These are phyloP conservation scores for Phialemoniopsis sp. DNA, from an alignment of 2,329 filamentous ascomycete species.

Conservation along the genomic window DNA sequence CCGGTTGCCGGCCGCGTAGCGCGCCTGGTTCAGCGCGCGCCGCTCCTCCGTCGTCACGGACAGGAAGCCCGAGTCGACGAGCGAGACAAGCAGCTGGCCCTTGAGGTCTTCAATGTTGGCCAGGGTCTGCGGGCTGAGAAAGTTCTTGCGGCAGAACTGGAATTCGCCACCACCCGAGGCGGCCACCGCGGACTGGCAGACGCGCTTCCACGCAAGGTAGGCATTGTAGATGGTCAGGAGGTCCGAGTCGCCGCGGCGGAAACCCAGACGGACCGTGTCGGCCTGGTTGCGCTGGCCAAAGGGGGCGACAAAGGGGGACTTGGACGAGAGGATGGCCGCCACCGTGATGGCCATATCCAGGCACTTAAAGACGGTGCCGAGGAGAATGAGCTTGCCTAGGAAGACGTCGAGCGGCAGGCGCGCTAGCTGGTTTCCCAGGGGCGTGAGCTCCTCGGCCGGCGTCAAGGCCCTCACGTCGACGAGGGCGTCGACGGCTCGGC, in stretches of 20 bases:
- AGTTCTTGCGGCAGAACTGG: constrained; percentile 93
- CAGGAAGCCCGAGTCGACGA: constrained; percentile 83
- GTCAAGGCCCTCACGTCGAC: constrained; percentile 91
- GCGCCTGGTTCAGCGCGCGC: constrained; percentile 61
- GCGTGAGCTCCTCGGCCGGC: constrained; percentile 74
- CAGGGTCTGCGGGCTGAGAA: constrained; percentile 82
- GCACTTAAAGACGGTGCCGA: constrained; percentile 84
- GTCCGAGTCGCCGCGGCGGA: constrained; percentile 85
- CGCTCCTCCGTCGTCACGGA: constrained; percentile 71
- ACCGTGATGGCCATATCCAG: constrained; percentile 89
- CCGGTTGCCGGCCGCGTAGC: constrained; percentile 52
- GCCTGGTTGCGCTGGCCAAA: constrained; percentile 81
- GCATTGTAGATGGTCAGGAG: constrained; percentile 91
- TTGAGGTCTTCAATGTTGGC: constrained; percentile 94
- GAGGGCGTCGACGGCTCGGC: constrained; percentile 85
- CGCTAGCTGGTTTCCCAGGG: constrained; percentile 81
- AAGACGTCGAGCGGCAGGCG: constrained; percentile 90
- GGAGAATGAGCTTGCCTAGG: constrained; percentile 85
- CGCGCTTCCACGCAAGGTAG: constrained; percentile 81
- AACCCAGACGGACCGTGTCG: constrained; percentile 72
- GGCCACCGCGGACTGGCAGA: constrained; percentile 60
- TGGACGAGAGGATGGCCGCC: constrained; percentile 89
- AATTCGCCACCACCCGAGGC: constrained; percentile 64
- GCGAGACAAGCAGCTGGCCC: constrained; percentile 77
- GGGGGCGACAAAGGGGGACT: constrained; percentile 86